Conservation (phyloP, 805 yeast species). For the Yarrowia sp. region DNA sequence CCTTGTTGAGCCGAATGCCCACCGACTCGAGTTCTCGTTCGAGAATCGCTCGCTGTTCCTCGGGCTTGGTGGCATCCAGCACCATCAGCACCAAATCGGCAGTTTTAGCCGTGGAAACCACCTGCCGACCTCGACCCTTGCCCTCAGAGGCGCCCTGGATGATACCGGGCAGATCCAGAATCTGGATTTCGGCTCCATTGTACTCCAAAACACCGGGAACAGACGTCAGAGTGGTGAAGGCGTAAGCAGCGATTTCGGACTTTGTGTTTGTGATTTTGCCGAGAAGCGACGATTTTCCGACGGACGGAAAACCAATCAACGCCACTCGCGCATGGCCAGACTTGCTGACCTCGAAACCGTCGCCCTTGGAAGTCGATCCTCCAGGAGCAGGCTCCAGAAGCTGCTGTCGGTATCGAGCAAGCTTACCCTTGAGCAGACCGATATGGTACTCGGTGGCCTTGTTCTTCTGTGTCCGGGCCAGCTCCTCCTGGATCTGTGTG, state of each 20-base stretch:
- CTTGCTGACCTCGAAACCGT: conserved; percentile 92
- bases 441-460: conserved; percentile 98
- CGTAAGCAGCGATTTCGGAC: conserved; percentile 93
- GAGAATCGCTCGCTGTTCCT: conserved; percentile 83
- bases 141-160: conserved; percentile 97
- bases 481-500: conserved; percentile 87
- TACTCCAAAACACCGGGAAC: conserved; percentile 96
- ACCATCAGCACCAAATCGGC: conserved; percentile 93
- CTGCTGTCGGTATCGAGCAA: conserved; percentile 91
- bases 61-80: conserved; percentile 92
- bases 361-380: conserved; percentile 70
- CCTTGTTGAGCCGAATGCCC: conserved; percentile 87
- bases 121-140: conserved; percentile 97
- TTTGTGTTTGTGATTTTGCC: conserved; percentile 91
- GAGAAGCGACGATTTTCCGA: conserved; percentile 91
- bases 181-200: conserved; percentile 95
- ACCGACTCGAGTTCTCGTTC: conserved; percentile 92
- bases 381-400: conserved; percentile 88
- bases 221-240: conserved; percentile 94
- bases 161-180: conserved; percentile 97
- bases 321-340: conserved; percentile 97
- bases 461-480: conserved; percentile 94
- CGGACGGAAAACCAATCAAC: conserved; percentile 95
- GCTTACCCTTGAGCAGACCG: conserved; percentile 91
- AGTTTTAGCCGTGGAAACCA: conserved; percentile 93